Evolutionary conservation across 2,329 filamentous ascomycete species (phyloP).

Genomic region (Acrodontium crateriforme): DNA sequence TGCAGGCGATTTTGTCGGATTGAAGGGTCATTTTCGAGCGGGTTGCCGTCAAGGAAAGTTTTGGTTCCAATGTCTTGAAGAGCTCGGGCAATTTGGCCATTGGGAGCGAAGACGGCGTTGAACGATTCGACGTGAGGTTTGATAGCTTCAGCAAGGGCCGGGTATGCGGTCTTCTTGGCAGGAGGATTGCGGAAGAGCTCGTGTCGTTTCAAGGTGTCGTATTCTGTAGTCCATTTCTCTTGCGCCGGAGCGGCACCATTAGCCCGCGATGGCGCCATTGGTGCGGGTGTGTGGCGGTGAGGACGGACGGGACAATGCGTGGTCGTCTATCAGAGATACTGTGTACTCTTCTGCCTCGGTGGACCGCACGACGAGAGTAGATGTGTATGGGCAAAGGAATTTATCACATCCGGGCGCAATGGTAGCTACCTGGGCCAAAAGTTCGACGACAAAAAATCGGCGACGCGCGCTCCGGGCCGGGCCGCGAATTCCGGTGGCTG

Average conservation of each 20-base stretch:
- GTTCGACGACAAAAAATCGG: no score
- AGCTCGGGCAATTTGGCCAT: conserved; percentile 60
- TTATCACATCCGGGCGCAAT: no score
- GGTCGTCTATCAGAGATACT: no score
- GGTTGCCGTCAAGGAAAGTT: conserved; percentile 68
- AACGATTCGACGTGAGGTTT: conserved; percentile 90
- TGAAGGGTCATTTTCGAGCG: conserved; percentile 34
- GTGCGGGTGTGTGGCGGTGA: no score
- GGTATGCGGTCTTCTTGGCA: conserved; percentile 75
- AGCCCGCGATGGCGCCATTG: conserved; percentile 19
- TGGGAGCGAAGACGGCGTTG: conserved; percentile 69
- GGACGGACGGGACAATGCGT: no score
- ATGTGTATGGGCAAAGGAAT: no score
- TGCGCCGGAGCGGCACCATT: conserved; percentile 35
- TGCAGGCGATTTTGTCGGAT: conserved; percentile 54
- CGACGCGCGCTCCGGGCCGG: no score
- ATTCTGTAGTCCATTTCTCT: conserved; percentile 71
- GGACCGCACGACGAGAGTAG: no score
- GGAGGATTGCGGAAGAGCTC: conserved; percentile 81
- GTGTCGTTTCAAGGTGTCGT: conserved; percentile 73
- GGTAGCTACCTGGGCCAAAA: no score
- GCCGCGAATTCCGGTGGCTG: no score
- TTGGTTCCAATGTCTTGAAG: conserved; percentile 84
- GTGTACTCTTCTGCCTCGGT: no score
- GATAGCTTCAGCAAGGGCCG: conserved; percentile 71